Base-by-base conservation (phyloP, 192 early-diverging fungal species). In the Podochytrium sp. region DNA sequence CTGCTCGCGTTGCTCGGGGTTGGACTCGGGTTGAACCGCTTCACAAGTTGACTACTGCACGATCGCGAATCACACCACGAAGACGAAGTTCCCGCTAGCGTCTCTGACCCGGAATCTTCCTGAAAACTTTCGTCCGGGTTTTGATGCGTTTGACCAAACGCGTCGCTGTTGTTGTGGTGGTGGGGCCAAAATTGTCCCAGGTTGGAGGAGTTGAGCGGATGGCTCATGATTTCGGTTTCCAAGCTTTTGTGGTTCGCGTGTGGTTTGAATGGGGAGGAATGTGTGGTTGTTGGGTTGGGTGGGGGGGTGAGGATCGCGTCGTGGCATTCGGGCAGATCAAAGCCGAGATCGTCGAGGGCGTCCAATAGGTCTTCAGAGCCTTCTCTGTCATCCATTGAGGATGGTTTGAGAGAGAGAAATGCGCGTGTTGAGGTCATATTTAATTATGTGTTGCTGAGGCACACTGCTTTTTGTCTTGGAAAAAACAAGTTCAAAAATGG, bases 1-100 rank as follows among this genome's bases (percentile, higher is more conserved):
- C 76, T 78, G 56, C 55, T 59, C 30, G 81, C 76, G n/a, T 72
- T 68, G 56, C 69, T 71, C 27, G 81, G 81, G n/a, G 78, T 73
- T 0, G 81, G 80, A 52, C 77, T 79, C 6, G 51, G 52, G 35
- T 70, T 55, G 37, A 59, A 59, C 10, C 74, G 61, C 58, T 58
- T 70, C 43, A 66, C 49, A 52, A 33, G 6, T 51, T 50, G 41
- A 51, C 43, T 66, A 5, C 65, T 20, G 29, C 49, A 25, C 6
- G 55, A 57, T n/a, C n/a, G 30, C 20, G 66, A 3, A 58, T 38
- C 66, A 58, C 20, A 14, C 57, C 61, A 63, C 2, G 20, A 58
- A 29, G 18, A 20, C 2, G 38, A 29, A 41, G 34, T 63, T 12
- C 38, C 37, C 12, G 61, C 61, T 14, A 63, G 38, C 10, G 57